Percentiles rank a stretch among this genome's conserved stretches.
Conservation (phyloP, 2,329 filamentous ascomycete genomes). For the Cladobotryum mycophilum region DNA sequence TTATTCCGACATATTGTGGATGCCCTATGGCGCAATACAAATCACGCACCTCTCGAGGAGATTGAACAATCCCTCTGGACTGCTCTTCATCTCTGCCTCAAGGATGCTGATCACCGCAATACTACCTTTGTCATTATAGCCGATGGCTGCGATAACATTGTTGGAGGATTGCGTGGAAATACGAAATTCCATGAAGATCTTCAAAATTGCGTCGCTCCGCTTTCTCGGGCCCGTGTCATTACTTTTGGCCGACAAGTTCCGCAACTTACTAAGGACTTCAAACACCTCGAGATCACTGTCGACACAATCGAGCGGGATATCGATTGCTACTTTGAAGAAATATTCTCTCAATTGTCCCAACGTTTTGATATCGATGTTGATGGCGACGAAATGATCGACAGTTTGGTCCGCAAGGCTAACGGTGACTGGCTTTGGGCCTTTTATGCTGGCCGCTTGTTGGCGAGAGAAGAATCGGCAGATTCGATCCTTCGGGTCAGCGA, state of each 20-base stretch:
- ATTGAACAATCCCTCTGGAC: slow-evolving; percentile 12
- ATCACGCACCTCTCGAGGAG: no score
- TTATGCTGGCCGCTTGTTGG: slow-evolving; percentile 24
- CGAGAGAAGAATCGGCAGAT: slow-evolving; percentile 3
- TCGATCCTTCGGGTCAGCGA: slow-evolving; percentile 11
- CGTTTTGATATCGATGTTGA: no score
- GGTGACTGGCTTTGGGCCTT: slow-evolving; percentile 34
- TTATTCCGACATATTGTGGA: slow-evolving; percentile 26
- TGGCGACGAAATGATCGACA: slow-evolving; percentile 17
- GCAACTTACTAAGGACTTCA: slow-evolving; percentile 18
- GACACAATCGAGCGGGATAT: no score
- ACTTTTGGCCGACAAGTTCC: slow-evolving; percentile 30
- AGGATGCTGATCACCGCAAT: slow-evolving; percentile 22
- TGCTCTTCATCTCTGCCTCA: slow-evolving; percentile 27
- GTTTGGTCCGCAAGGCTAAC: slow-evolving; percentile 26
- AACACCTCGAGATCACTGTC: no score
- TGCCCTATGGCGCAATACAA: no score
- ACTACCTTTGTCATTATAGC: slow-evolving; percentile 27
- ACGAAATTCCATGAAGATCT: slow-evolving; percentile 29
- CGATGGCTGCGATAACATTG: slow-evolving; percentile 28
- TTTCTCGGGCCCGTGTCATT: slow-evolving; percentile 24
- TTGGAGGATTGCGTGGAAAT: no score
- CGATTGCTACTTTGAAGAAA: no score
- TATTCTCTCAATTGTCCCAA: no score
- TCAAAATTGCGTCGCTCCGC: slow-evolving; percentile 22